These are phyloP conservation scores for Pleurotus sapidus DNA, from an alignment of 768 basidiomycete species.

Conservation along the genomic window DNA sequence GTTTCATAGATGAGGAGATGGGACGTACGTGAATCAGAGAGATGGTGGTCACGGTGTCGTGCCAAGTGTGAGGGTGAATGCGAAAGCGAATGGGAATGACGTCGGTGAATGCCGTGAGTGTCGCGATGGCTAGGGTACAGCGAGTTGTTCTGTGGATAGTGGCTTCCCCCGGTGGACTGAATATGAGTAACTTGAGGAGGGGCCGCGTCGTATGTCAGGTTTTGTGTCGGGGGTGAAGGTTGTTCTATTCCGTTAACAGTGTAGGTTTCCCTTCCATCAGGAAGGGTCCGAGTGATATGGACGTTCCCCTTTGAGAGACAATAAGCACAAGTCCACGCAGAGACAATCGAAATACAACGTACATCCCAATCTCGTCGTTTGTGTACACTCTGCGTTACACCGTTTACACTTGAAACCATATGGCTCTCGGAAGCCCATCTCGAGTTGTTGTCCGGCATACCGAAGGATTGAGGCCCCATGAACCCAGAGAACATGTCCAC, in stretches of 20 bases:
- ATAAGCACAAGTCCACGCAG: slow-evolving; percentile 1
- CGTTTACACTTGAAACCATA: slow-evolving; percentile 58
- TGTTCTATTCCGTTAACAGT: slow-evolving; percentile 70
- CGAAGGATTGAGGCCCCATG: slow-evolving; percentile 19
- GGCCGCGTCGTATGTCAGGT: background rate
- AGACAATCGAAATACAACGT: slow-evolving; percentile 19
- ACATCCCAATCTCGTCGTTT: slow-evolving; percentile 57
- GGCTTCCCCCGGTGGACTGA: slow-evolving; percentile 4
- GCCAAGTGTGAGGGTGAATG: background rate
- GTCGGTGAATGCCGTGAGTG: background rate
- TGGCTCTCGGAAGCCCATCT: slow-evolving; percentile 56
- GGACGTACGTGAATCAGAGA: slow-evolving; percentile 3
- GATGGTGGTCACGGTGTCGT: background rate
- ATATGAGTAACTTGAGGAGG: slow-evolving; percentile 6
- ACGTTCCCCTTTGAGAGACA: slow-evolving; percentile 59
- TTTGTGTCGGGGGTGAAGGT: slow-evolving; percentile 8
- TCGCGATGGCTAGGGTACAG: background rate
- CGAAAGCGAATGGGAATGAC: background rate
- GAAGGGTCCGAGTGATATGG: slow-evolving; percentile 60
- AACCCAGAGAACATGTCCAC: slow-evolving; percentile 25
- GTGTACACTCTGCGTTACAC: slow-evolving; percentile 61
- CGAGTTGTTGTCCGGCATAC: slow-evolving; percentile 15
- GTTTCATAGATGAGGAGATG: background rate
- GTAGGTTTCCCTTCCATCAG: slow-evolving; percentile 63
- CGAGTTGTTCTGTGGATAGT: slow-evolving; percentile 1